Base-by-base conservation (phyloP, 2,329 filamentous ascomycete species). In the Westerdykella aurantiaca region DNA sequence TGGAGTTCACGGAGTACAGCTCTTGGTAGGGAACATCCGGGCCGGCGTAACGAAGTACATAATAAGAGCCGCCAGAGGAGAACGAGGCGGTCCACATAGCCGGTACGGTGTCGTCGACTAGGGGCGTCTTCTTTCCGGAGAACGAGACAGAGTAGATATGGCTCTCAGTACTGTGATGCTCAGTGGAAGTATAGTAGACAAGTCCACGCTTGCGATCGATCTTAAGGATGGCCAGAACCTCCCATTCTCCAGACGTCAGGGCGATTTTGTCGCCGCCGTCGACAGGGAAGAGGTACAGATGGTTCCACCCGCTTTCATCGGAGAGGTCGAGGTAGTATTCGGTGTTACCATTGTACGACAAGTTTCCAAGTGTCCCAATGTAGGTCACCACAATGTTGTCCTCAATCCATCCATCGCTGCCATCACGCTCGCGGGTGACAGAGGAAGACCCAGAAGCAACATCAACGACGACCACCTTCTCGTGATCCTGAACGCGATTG, bases 21-120 rank as follows among this genome's bases (percentile, higher is more conserved):
- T 84, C 80, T 56, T 86, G 81, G 64, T 84, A 85, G 0, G 83
- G 82, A 0, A 86, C 78, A 43, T 85, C 77, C 0, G 83, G 83
- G 0, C 83, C 83, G 14, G 69, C 65, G 58, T 86, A 86, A 41
- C 69, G 75, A 2, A 85, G 74, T 34, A 86, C 77, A 56, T 85
- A 85, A 69, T 81, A 86, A 2, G 76, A 76, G 0, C 77, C 79
- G 1, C 66, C 70, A 2, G 77, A 72, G 0, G 82, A 85, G 65
- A 86, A 86, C 1, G 80, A 83, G 0, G 82, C 82, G 5, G 72
- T 72, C 76, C 79, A 86, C 54, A 75, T 77, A 0, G 75, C 83
- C 0, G 80, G 65, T 0, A 77, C 68, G 0, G 67, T 72, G 42
- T 82, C 78, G 42, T 86, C 78, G 4, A 85, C 82, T 0, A 86